Base-by-base conservation (phyloP, 2,329 filamentous ascomycete species). In the Keithomyces neogunnii region DNA sequence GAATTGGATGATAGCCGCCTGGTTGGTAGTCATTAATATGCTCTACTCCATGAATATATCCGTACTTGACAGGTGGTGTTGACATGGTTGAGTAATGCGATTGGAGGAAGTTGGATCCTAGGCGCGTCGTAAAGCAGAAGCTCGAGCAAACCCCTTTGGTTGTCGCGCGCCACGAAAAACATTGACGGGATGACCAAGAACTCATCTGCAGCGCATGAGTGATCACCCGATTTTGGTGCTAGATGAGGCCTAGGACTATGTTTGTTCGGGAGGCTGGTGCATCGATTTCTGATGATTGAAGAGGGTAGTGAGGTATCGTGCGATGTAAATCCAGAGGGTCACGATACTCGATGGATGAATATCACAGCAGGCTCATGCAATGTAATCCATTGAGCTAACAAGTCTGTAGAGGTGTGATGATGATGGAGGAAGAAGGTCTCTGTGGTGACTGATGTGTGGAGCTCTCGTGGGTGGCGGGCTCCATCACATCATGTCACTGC, bases 1-100 rank as follows among this genome's bases (percentile, higher is more conserved):
- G 63, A 6, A 71, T 62, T 8, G 72, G 71, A 57, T 74, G 69
- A 51, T 66, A 74, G n/a, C 70, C 51, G 35, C 36, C 51, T 5
- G 19, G 19, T 35, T 4, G 26, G 29, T 53, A 53, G 45, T 59
- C 11, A 10, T 56, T 49, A 1, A 59, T 53, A 4, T 26, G 51
- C 40, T 64, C 62, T 10, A 62, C 63, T n/a, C 55, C 57, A 29
- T 60, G 51, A 1, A 64, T 57, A 32, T 51, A 50, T 7, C 51
- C 47, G n/a, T 62, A 63, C 28, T 45, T 29, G 38, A 47, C 30
- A 42, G 43, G 26, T 39, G 44, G 26, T 7, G 35, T n/a, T 35
- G 43, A 47, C 47, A 47, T 30, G n/a, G 39, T 50, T 42, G 50
- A 45, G 50, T 31, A 46, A 36, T 29, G 28, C n/a, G 48, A 44